Base-by-base conservation (phyloP, 345 rosid genomes). In the Brassica carinata region DNA sequence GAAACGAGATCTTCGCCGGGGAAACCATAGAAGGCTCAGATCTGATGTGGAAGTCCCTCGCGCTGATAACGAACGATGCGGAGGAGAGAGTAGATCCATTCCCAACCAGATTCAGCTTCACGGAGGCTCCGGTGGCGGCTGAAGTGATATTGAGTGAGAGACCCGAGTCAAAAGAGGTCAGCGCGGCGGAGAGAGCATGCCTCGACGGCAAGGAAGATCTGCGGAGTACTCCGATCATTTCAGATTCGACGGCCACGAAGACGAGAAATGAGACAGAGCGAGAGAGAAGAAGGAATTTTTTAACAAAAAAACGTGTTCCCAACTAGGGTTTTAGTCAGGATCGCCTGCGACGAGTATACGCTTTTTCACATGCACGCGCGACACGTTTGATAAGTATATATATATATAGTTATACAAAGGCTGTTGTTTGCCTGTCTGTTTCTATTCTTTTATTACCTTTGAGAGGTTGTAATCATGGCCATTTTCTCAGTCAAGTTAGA, bases 1-100 rank as follows among this genome's bases (percentile, higher is more conserved):
- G 89, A 0, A 81, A 86, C 2, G 94, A 88, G 10, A 79, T 83
- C 81, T 76, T 84, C n/a, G 86, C 84, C 36, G 81, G 86, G 23
- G 77, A 53, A 17, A 68, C 51, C 72, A 62, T 27, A 7, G 89
- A 23, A 23, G 26, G 26, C 26, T 84, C 85, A 36, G 96, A 77
- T 78, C 81, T 84, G 48, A 81, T 86, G 68, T 84, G 87, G 69
- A 91, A 86, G 2, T 59, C 67, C 67, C 85, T 90, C 10, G 40
- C 79, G 45, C 1, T 67, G 7, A 59, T 55, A 65, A 69, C 68
- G 31, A 58, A 31, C 10, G 55, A 48, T 0, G 71, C 31, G n/a
- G 5, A 15, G 53, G 76, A 78, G 31, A 23, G 8, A 55, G 18
- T 0, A 53, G 79, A 58, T 77, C 78, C 69, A 40, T 68, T 58